A percentile compares a stretch with the other conserved stretches of the same genome.
phyloP scores from a whole-genome alignment of 306 rosid species.

The Rubus parviflorus region DNA sequence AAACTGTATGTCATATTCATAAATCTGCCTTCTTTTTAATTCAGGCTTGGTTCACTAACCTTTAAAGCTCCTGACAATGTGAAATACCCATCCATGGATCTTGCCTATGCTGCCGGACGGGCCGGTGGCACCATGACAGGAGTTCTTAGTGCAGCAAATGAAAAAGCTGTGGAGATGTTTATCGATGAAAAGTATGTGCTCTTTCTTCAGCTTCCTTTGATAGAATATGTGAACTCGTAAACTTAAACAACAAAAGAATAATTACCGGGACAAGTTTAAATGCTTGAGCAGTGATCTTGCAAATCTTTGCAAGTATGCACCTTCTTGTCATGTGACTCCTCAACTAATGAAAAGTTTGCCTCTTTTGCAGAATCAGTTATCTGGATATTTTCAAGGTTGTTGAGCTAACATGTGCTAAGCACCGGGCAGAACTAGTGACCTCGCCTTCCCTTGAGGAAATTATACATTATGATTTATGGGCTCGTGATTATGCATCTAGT shows the following conservation, averaged over 20 bases:
- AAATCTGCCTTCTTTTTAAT: slow-evolving; percentile 8
- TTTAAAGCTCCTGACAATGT: slow-evolving; percentile 87
- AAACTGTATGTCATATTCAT: not conserved
- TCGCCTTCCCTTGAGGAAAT: slow-evolving; percentile 95
- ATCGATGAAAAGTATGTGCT: slow-evolving; percentile 76
- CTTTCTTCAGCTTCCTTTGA: not conserved
- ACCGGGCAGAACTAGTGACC: slow-evolving; percentile 56
- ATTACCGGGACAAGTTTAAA: not conserved
- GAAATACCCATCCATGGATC: slow-evolving; percentile 96
- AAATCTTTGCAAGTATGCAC: not conserved
- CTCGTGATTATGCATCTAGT: slow-evolving; percentile 70
- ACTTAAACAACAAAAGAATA: not conserved
- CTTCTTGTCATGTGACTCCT: not conserved
- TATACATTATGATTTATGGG: slow-evolving; percentile 86
- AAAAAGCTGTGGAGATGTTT: slow-evolving; percentile 97
- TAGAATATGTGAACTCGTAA: slow-evolving; percentile 1
- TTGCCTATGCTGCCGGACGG: slow-evolving; percentile 95
- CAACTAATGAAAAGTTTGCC: slow-evolving; percentile 10
- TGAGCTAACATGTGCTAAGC: slow-evolving; percentile 86
- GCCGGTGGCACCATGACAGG: slow-evolving; percentile 99
- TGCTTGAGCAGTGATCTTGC: not conserved
- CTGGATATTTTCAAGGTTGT: slow-evolving; percentile 92
- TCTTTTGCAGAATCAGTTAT: slow-evolving; percentile 71
- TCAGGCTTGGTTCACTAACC: slow-evolving; percentile 96
- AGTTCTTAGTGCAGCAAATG: slow-evolving; percentile 98